Conservation (phyloP, 768 basidiomycete species). For the Boletus patriciae region DNA sequence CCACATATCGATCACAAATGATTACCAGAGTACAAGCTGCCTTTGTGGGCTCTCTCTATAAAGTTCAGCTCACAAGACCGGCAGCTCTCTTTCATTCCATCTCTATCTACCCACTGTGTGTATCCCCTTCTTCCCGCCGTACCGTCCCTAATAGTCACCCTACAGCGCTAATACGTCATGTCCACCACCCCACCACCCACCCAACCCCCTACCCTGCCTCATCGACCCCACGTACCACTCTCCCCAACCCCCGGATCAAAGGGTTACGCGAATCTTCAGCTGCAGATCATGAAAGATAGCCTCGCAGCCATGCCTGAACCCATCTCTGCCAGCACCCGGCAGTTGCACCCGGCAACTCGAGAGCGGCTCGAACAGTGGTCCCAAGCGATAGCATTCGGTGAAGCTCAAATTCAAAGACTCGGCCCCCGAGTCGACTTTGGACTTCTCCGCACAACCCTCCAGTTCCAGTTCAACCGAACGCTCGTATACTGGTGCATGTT, state of each 20-base stretch:
- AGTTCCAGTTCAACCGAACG: constrained; percentile 18
- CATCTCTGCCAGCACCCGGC: neutral
- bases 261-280: constrained; percentile 19
- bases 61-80: constrained; percentile 12
- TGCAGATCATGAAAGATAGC: constrained; percentile 17
- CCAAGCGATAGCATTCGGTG: constrained; percentile 14
- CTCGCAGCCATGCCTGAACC: constrained; percentile 25
- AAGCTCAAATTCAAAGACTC: constrained; percentile 20
- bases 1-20: constrained; percentile 36
- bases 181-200: constrained; percentile 9
- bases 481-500: constrained; percentile 45
- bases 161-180: constrained; percentile 15
- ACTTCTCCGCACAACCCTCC: constrained; percentile 18
- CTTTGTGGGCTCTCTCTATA: constrained; percentile 32
- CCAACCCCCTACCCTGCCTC: constrained; percentile 13
- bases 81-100: neutral
- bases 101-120: constrained; percentile 1
- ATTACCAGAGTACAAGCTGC: constrained; percentile 22
- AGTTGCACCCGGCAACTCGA: neutral
- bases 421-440: constrained; percentile 18
- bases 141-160: neutral
- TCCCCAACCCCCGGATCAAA: constrained; percentile 22
- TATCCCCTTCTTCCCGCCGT: neutral
- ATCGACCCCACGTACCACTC: neutral
- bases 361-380: constrained; percentile 17